These are phyloP conservation scores for Benincasa hispida DNA, from an alignment of 306 rosid species.

Conservation along the genomic window DNA sequence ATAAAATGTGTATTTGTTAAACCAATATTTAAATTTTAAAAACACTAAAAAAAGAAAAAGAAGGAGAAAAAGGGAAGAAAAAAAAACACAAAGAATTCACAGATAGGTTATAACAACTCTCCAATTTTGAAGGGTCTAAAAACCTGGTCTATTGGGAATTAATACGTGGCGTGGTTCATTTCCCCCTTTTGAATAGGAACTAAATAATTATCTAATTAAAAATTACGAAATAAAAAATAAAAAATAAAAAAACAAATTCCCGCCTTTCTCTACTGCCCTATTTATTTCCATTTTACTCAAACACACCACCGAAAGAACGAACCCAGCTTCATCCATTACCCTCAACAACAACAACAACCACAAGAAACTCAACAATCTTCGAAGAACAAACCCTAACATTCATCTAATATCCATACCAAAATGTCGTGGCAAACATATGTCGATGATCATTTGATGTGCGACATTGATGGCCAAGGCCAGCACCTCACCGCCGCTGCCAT, in stretches of 20 bases:
- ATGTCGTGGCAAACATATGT: constrained; percentile 99
- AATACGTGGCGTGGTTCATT: background rate
- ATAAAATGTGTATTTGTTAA: no score
- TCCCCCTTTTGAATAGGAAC: background rate
- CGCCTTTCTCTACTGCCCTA: background rate
- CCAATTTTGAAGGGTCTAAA: background rate
- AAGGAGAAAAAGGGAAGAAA: background rate
- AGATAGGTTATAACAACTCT: background rate
- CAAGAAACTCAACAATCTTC: background rate
- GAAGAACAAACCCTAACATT: background rate
- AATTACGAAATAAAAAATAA: background rate
- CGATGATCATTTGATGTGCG: constrained; percentile 95
- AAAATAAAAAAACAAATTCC: background rate
- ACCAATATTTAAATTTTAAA: background rate
- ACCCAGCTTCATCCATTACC: background rate
- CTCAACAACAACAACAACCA: background rate
- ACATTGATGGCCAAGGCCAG: constrained; percentile 73
- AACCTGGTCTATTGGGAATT: background rate
- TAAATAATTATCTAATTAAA: background rate
- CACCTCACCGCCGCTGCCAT: constrained; percentile 75
- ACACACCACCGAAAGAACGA: background rate
- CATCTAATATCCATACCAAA: background rate
- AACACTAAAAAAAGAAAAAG: background rate
- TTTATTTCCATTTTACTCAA: background rate
- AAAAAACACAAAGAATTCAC: background rate